Conservation (phyloP, 192 early-diverging fungal genomes). For the Entophlyctis luteolus region DNA sequence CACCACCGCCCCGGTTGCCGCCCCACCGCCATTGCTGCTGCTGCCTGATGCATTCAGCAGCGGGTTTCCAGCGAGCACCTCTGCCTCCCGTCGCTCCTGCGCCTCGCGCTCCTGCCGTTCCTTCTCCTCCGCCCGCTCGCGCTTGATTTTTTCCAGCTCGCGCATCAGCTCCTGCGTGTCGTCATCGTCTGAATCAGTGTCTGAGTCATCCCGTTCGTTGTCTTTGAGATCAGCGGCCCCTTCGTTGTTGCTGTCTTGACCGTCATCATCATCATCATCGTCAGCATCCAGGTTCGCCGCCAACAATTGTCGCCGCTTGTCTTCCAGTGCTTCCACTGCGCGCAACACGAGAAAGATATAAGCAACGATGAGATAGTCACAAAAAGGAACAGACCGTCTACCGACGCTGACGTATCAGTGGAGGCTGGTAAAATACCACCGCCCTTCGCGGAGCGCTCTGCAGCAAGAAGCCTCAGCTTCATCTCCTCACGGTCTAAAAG, state of each 20-base stretch:
- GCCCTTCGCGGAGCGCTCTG: slow-evolving; percentile 30
- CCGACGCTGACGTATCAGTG: too few species aligned
- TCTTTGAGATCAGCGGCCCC: slow-evolving; percentile 29
- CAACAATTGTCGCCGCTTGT: slow-evolving; percentile 50
- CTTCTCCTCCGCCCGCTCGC: slow-evolving; percentile 87
- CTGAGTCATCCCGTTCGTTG: slow-evolving; percentile 40
- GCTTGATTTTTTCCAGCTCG: slow-evolving; percentile 82
- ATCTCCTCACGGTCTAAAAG: slow-evolving; percentile 24
- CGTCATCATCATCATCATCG: slow-evolving; percentile 51
- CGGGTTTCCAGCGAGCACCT: slow-evolving; percentile 76
- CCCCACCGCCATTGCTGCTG: too few species aligned
- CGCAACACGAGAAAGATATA: background rate
- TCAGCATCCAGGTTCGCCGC: slow-evolving; percentile 55
- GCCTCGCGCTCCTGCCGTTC: slow-evolving; percentile 69
- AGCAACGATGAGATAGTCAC: background rate
- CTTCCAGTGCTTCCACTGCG: slow-evolving; percentile 38
- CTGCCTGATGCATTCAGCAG: slow-evolving; percentile 61
- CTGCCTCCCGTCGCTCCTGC: slow-evolving; percentile 59
- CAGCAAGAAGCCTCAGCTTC: slow-evolving; percentile 35
- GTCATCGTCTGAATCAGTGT: slow-evolving; percentile 79
- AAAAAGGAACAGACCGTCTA: too few species aligned
- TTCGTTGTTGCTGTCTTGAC: slow-evolving; percentile 35
- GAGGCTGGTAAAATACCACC: too few species aligned
- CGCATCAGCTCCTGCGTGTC: slow-evolving; percentile 75
- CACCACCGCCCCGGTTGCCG: too few species aligned